A percentile compares a stretch with the other conserved stretches of the same genome.
These are phyloP conservation scores for Lyophyllum atratum DNA, from an alignment of 768 basidiomycete genomes.

Conservation along the genomic window DNA sequence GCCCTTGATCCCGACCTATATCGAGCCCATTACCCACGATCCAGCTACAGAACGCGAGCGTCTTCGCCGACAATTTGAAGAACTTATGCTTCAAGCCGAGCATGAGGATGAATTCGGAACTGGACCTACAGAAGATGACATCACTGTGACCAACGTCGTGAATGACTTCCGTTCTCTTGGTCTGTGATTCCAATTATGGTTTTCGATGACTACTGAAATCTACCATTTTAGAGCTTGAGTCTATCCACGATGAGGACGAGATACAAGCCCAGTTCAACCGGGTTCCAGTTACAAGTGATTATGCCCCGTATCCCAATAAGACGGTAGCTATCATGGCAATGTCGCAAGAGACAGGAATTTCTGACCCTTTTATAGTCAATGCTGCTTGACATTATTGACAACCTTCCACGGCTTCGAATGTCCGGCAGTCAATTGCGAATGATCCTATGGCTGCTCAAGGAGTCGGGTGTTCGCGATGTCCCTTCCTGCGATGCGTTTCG, in stretches of 20 bases:
- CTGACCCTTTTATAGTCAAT: not conserved
- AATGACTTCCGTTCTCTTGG: not conserved
- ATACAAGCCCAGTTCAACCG: not conserved
- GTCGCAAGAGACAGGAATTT: not conserved
- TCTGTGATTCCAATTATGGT: not conserved
- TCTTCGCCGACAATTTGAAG: not conserved
- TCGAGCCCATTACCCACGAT: not conserved
- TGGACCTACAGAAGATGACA: not conserved
- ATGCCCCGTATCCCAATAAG: not conserved
- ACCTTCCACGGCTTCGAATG: not conserved
- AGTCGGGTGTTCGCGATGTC: not conserved
- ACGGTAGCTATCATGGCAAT: not conserved
- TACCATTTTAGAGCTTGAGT: not conserved
- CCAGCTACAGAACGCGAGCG: not conserved
- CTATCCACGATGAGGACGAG: not conserved
- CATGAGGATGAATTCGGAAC: not conserved
- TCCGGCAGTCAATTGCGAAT: not conserved
- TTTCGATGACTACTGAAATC: not conserved
- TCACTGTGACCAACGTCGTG: not conserved
- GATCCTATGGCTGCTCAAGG: not conserved
- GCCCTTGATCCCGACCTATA: not conserved
- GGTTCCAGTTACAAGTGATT: not conserved
- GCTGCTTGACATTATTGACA: slow-evolving; percentile 1
- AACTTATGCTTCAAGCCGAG: not conserved
- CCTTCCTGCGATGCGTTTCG: not conserved